Base-by-base conservation (phyloP, 805 yeast species). In the Scheffersomyces lignosus region DNA sequence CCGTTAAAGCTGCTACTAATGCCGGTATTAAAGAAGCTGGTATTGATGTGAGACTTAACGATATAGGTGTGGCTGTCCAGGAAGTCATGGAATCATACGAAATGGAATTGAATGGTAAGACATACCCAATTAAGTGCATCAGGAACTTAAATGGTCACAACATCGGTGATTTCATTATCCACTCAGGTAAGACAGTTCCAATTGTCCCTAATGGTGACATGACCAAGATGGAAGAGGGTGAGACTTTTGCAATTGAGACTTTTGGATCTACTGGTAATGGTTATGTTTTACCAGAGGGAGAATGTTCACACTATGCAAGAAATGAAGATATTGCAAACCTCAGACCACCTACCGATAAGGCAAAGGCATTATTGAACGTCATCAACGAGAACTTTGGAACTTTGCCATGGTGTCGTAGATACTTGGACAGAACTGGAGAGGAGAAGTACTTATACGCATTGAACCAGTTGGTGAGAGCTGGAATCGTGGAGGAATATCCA, bases 151-250 rank as follows among this genome's bases (percentile, higher is more conserved):
- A 88, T 62, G 99, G 99, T 26, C 99, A 93, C 67, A 90, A 82
- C 56, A 93, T 93, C 52, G 81, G 78, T 17, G 90, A 83, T 38
- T 90, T 73, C 64, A 73, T 70, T 36, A 93, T 93, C 54, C 99
- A 93, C 62, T 93, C 90, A 28, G 97, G 96, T 45, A 93, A 93
- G 62, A 81, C 95, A 17, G 98, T 93, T 31, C 99, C 99, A 13
- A 93, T 93, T 53, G 96, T 93, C 24, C 84, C 90, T 53, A 87
- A 87, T 53, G 91, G 89, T 5, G 99, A 93, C 60, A 77, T 77
- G 62, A 93, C 98, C 8, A 91, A 91, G 74, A 91, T 93, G 96
- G 99, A 93, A 62, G 99, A 93, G 70, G 96, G 96, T 45, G 99
- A 93, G 63, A 83, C 88, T 2, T 91, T 87, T 71, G 99, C 99